Percentiles rank a stretch among this genome's conserved stretches.
phyloP scores from a whole-genome alignment of 2,329 filamentous ascomycete species.

The Periconia macrospinosa region DNA sequence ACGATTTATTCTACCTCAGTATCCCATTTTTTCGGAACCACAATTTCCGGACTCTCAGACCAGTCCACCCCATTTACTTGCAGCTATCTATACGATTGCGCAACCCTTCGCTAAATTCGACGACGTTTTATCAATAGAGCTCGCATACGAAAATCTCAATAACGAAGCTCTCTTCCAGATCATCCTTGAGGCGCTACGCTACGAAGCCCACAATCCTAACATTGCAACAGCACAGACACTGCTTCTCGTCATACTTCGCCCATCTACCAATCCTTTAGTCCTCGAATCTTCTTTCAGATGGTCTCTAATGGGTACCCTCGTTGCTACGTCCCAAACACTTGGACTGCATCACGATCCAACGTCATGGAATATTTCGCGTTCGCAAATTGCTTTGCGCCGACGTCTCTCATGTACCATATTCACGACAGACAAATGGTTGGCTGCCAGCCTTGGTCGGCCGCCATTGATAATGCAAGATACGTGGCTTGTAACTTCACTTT shows the following conservation, averaged over 20 bases:
- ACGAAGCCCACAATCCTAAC: constrained; percentile 9
- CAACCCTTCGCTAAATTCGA: constrained; percentile 13
- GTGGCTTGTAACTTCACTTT: constrained; percentile 11
- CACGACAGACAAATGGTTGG: constrained; percentile 6
- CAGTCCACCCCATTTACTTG: constrained; percentile 9
- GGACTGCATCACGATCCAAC: constrained; percentile 12
- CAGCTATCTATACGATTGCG: constrained; percentile 11
- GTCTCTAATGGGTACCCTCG: constrained; percentile 10
- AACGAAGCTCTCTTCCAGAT: constrained; percentile 8
- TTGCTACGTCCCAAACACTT: constrained; percentile 8
- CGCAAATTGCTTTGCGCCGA: constrained; percentile 10
- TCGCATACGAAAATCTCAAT: constrained; percentile 10
- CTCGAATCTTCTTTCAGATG: constrained; percentile 1
- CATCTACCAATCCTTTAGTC: constrained; percentile 11
- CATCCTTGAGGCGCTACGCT: constrained; percentile 7
- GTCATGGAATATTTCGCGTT: constrained; percentile 9
- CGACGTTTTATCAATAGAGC: constrained; percentile 12
- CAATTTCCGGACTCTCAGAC: constrained; percentile 2
- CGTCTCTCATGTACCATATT: constrained; percentile 4
- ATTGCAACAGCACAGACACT: constrained; percentile 7
- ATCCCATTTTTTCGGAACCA: constrained; percentile 11
- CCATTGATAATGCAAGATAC: constrained; percentile 8
- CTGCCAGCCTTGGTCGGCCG: constrained; percentile 10
- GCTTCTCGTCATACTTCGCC: constrained; percentile 7
- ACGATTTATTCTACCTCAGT: constrained; percentile 9